phyloP scores from a whole-genome alignment of 2,329 filamentous ascomycete genomes.

The Zasmidium angulare region DNA sequence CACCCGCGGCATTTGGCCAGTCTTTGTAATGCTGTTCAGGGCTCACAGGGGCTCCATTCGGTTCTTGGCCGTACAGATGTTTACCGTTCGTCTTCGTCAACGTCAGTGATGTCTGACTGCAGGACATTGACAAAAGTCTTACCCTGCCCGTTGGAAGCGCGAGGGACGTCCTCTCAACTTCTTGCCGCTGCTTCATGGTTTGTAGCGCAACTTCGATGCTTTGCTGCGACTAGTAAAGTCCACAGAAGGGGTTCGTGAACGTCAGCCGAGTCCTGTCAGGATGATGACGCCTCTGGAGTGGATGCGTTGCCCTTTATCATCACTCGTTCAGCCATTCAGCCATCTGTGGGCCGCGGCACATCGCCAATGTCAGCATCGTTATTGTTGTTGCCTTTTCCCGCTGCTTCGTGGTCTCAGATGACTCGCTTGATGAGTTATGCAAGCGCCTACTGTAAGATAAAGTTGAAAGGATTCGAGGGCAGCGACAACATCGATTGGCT shows the following conservation, averaged over 20 bases:
- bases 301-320: no score
- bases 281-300: not conserved
- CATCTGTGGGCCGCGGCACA: not conserved
- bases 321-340: not conserved
- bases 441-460: not conserved
- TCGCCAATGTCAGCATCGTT: not conserved
- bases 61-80: not conserved
- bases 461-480: not conserved
- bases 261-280: not conserved
- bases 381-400: not conserved
- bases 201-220: not conserved
- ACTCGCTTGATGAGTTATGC: not conserved
- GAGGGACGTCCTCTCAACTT: not conserved
- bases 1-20: slow-evolving; percentile 16
- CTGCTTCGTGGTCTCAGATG: no score
- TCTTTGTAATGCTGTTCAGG: not conserved
- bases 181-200: not conserved
- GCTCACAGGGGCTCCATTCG: not conserved
- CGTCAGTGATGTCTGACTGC: not conserved
- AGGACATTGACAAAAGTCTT: not conserved
- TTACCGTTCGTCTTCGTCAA: not conserved
- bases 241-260: not conserved
- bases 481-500: not conserved
- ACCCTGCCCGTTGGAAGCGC: not conserved
- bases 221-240: not conserved